These are phyloP conservation scores for Septoria linicola DNA, from an alignment of 2,329 filamentous ascomycete genomes.

Conservation along the genomic window DNA sequence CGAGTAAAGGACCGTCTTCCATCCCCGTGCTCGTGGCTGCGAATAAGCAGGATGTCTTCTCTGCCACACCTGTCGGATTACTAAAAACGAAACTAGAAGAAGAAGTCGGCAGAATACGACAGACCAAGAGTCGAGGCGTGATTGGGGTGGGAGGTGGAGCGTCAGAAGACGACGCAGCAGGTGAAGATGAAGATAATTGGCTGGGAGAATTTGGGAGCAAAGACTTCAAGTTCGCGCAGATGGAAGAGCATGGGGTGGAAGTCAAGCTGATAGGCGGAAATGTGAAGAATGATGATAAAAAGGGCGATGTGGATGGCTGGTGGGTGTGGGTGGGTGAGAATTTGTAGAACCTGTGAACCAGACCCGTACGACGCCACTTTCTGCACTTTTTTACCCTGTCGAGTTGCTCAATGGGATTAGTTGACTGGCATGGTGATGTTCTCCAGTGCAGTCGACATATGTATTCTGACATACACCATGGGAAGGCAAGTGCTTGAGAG, in stretches of 20 bases:
- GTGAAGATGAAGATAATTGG: conserved; percentile 77
- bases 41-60: conserved; percentile 96
- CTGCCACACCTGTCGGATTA: conserved; percentile 74
- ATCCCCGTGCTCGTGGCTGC: conserved; percentile 81
- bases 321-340: conserved; percentile 84
- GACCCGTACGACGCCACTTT: not conserved
- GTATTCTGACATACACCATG: too few relatives aligned
- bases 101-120: conserved; percentile 76
- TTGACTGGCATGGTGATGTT: too few relatives aligned
- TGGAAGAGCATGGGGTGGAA: conserved; percentile 78
- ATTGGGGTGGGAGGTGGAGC: conserved; percentile 75
- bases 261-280: conserved; percentile 77
- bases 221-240: conserved; percentile 74
- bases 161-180: conserved; percentile 54
- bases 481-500: too few relatives aligned
- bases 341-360: too few relatives aligned
- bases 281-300: conserved; percentile 54
- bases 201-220: conserved; percentile 77
- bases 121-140: conserved; percentile 74
- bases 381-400: not conserved
- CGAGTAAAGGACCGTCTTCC: conserved; percentile 57
- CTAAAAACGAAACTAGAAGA: conserved; percentile 74
- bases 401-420: too few relatives aligned
- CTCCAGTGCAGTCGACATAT: too few relatives aligned
- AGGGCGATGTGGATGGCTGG: conserved; percentile 71